These are phyloP conservation scores for Trichoderma harzianum DNA, from an alignment of 2,329 filamentous ascomycete genomes.

Conservation along the genomic window DNA sequence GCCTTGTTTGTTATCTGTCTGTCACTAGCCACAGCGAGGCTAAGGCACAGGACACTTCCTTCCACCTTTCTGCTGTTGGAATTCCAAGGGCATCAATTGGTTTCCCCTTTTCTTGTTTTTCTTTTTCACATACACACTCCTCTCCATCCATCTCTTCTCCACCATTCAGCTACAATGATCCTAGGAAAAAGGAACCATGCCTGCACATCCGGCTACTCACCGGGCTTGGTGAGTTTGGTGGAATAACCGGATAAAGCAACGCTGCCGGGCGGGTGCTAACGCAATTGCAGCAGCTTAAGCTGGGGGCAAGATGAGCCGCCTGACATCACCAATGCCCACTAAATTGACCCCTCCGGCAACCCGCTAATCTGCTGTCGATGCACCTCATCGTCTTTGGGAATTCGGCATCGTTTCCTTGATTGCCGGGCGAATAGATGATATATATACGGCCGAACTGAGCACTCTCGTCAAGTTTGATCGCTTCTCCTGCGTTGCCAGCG, in stretches of 20 bases:
- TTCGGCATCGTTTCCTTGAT: neutral
- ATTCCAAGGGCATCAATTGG: neutral
- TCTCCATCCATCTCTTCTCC: neutral
- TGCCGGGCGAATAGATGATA: neutral
- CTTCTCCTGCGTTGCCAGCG: neutral
- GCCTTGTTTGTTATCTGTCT: neutral
- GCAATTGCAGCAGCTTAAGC: neutral
- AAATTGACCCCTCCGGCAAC: slow-evolving; percentile 5
- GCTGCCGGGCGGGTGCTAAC: neutral
- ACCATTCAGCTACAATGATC: neutral
- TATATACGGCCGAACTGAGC: neutral
- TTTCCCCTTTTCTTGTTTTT: neutral
- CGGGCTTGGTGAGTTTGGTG: neutral
- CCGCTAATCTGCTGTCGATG: neutral
- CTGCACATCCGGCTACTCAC: neutral
- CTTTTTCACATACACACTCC: neutral
- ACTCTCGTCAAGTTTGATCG: neutral
- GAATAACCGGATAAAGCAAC: neutral
- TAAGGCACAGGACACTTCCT: neutral
- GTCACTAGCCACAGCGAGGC: slow-evolving; percentile 2
- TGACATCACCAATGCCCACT: slow-evolving; percentile 10
- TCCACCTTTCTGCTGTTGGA: neutral
- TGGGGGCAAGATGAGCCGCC: neutral
- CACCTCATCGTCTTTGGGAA: neutral
- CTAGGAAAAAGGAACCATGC: no score